Base-by-base conservation (phyloP, 805 yeast species). In the Starmerella potacharoeniae region DNA sequence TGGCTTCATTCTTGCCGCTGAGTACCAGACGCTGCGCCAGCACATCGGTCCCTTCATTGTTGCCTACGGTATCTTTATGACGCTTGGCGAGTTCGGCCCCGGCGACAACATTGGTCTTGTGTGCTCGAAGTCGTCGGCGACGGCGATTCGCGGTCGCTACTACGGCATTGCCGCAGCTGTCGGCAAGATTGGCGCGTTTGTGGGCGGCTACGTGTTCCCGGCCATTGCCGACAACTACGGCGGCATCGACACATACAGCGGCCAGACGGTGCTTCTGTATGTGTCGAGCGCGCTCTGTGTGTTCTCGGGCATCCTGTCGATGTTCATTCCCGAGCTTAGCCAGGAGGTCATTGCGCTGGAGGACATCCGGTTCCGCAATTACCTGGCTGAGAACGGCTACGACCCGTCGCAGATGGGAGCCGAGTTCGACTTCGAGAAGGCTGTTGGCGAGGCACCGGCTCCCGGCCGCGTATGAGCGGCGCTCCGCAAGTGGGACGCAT, bases 101-200 rank as follows among this genome's bases (percentile, higher is more conserved):
- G 97, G 97, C 72, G 87, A 89, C 71, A 87, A 86, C 71, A 84
- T 86, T 68, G 97, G 97, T 62, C 72, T 86, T 54, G 75, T 90
- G 59, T 95, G 95, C 22, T 78, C 95, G 43, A 89, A 89, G 71
- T 84, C 95, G 6, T 77, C 83, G 48, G 84, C 96, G 46, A 83
- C 96, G 9, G 82, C 95, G 28, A 78, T 89, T 55, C 82, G 97
- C 73, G 97, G 96, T 56, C 85, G 85, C 64, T 86, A 84, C 71
- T 90, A 90, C 67, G 93, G 93, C 64, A 75, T 88, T 62, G 91
- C 95, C 45, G 96, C 97, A 55, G 96, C 96, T 30, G 63, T 82
- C 53, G 97, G 96, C 65, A 90, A 90, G 69, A 74, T 87, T 57
- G 97, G 97, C 67, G 97, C 96, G 1, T 89, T 90, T 66, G 85